These are phyloP conservation scores for Clavispora asparagi DNA, from an alignment of 805 yeast genomes.

Conservation along the genomic window DNA sequence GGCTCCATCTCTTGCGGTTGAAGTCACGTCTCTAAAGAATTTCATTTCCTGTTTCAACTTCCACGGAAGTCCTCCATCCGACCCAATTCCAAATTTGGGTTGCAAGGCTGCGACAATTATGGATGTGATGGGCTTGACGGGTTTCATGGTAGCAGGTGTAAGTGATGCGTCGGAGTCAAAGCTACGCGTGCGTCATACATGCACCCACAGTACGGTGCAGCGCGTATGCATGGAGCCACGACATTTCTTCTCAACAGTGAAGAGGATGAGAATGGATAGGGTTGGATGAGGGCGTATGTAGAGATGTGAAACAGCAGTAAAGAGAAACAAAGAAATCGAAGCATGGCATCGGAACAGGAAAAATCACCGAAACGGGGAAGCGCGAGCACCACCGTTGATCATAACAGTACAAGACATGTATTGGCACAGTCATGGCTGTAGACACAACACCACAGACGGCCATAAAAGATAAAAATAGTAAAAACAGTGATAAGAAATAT, in stretches of 20 bases:
- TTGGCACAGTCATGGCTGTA: not conserved
- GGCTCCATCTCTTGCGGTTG: slow-evolving; percentile 29
- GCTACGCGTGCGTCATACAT: not conserved
- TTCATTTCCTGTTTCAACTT: slow-evolving; percentile 75
- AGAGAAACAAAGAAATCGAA: too few relatives aligned
- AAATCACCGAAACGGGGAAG: too few relatives aligned
- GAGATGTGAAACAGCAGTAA: too few relatives aligned
- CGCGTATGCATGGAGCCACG: not conserved
- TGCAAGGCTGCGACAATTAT: slow-evolving; percentile 81
- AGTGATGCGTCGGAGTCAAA: not conserved
- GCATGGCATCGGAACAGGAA: too few relatives aligned
- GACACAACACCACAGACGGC: not conserved
- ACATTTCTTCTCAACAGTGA: too few relatives aligned
- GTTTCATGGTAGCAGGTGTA: not conserved
- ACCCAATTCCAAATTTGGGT: slow-evolving; percentile 83
- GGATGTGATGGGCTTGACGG: slow-evolving; percentile 20
- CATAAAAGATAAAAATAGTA: not conserved
- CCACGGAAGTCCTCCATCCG: slow-evolving; percentile 84
- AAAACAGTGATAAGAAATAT: slow-evolving; percentile 1
- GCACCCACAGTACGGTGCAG: not conserved
- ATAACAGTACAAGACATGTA: not conserved
- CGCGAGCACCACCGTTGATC: too few relatives aligned
- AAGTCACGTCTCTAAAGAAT: slow-evolving; percentile 74
- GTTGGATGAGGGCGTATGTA: too few relatives aligned
- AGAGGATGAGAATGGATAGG: too few relatives aligned